Conservation (phyloP, 257 asterid species). For the Capsicum pubescens region DNA sequence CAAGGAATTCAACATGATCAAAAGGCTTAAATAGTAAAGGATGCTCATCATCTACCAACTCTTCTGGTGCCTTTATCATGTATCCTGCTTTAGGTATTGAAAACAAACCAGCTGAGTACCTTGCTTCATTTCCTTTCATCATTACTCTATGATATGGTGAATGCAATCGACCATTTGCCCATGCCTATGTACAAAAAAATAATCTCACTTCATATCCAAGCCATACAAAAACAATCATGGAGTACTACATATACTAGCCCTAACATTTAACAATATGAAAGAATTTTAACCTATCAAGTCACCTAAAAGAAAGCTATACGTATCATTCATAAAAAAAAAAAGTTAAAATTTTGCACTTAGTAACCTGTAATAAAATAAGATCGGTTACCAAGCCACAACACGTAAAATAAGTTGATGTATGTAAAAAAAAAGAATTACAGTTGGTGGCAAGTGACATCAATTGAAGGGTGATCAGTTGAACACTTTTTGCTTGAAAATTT, state of each 20-base stretch:
- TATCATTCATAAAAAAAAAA: not conserved
- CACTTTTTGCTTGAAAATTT: too few relatives aligned
- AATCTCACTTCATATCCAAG: not conserved
- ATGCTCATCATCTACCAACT: slow-evolving; percentile 55
- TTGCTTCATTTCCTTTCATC: slow-evolving; percentile 51
- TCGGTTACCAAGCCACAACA: not conserved
- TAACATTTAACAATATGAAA: not conserved
- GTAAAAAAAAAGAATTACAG: not conserved
- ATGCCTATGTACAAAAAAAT: slow-evolving; percentile 49
- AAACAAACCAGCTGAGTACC: slow-evolving; percentile 53
- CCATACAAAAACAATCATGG: not conserved
- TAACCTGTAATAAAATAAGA: not conserved
- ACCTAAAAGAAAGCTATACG: not conserved
- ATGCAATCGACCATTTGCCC: slow-evolving; percentile 65
- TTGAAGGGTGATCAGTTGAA: too few relatives aligned
- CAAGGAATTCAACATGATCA: slow-evolving; percentile 51
- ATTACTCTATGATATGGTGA: slow-evolving; percentile 52
- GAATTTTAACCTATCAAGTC: not conserved
- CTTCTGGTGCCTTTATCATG: slow-evolving; percentile 50
- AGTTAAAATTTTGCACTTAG: not conserved
- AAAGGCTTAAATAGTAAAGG: slow-evolving; percentile 60
- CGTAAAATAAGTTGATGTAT: not conserved
- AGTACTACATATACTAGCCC: too few relatives aligned
- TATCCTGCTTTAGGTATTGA: slow-evolving; percentile 45
- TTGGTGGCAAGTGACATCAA: not conserved